Evolutionary conservation across 2,329 filamentous ascomycete species (phyloP).

Genomic region (Botrytis tulipae): DNA sequence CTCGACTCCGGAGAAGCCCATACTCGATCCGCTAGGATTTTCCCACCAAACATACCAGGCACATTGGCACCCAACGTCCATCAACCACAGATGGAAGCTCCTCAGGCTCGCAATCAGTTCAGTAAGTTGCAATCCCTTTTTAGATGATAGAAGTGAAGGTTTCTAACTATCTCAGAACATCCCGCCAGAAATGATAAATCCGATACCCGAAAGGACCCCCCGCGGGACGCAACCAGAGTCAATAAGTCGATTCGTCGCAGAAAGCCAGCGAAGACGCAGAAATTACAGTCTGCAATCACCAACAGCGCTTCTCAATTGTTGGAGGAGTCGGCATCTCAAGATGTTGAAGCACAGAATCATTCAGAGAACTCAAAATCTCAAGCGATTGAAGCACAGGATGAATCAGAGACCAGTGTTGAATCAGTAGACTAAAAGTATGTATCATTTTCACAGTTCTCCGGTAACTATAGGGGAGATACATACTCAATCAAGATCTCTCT

Average conservation of each 20-base stretch:
- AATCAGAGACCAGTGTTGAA: background rate
- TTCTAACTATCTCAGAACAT: background rate
- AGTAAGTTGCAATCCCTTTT: background rate
- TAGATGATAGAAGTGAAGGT: too few relatives aligned
- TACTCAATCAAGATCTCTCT: background rate
- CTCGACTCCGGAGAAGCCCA: background rate
- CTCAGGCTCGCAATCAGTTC: too few relatives aligned
- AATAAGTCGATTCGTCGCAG: background rate
- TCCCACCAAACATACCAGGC: background rate
- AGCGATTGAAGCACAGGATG: background rate
- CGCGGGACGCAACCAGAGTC: background rate
- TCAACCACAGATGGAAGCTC: background rate
- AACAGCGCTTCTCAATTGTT: background rate
- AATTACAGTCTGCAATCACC: background rate
- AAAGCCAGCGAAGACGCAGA: background rate
- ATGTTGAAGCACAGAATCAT: background rate
- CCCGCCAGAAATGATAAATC: background rate
- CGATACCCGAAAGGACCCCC: background rate
- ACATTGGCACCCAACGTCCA: rapidly evolving
- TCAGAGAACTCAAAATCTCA: background rate
- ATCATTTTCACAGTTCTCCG: background rate
- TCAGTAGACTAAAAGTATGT: background rate
- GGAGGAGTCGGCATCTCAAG: background rate
- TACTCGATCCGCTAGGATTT: background rate
- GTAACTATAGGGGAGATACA: background rate